Evolutionary conservation across 805 yeast species (phyloP), one percentile per base, ranked within the genome.

Genomic region (Wickerhamiella cacticola): DNA sequence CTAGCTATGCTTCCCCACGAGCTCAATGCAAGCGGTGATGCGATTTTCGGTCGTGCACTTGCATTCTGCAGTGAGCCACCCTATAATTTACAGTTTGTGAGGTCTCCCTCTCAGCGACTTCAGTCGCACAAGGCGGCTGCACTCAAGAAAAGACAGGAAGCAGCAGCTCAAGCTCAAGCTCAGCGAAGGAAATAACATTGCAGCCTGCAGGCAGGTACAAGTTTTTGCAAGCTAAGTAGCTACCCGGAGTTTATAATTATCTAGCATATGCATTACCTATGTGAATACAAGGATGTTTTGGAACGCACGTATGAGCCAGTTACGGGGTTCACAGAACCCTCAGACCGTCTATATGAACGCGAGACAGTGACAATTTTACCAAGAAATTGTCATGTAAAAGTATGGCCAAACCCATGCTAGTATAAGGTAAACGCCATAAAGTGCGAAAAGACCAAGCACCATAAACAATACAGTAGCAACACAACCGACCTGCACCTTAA

Each of bases 11-110:
- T 59, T 29, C 66, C 67, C 9, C 73, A 55, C 28, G 58, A 83
- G 36, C 74, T 79, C 48, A 69, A 73, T 28, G 66, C 74, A 1
- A 65, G 73, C 5, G 57, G 59, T 13, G 48, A 70, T 70, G 49
- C 75, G 75, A 66, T 82, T 45, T 82, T 79, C 59, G 88, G 92
- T n/a, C 72, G 92, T 48, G 78, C 87, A 41, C 82, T 85, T 1
- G 74, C 80, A 42, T 74, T 83, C 49, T 82, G 82, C 60, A 75
- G 84, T 12, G 92, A 79, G 52, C 74, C 76, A 35, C 74, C 87
- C 1, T 74, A 76, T 34, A 78, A 82, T n/a, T 43, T 56, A 25
- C 56, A 53, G 36, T 58, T 57, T 34, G 53, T 63, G 41, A 55
- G 65, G n/a, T 62, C 67, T 5, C 63, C 63, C 4, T 53, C 59